phyloP scores from a whole-genome alignment of 2,329 filamentous ascomycete species.

The Aphanocladium album region DNA sequence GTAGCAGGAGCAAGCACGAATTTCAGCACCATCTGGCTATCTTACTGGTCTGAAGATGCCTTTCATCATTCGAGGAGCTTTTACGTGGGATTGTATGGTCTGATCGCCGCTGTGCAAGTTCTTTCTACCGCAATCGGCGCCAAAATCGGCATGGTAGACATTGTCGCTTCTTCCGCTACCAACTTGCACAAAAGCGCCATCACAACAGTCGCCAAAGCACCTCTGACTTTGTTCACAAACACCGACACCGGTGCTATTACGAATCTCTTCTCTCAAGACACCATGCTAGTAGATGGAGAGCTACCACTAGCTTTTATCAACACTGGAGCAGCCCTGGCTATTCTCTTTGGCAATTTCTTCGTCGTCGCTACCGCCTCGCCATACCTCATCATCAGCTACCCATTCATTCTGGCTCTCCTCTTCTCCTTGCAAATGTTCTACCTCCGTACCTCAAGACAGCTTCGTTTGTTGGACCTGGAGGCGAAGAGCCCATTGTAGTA shows the following conservation, averaged over 20 bases:
- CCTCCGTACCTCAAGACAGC: conserved; percentile 51
- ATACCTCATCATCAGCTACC: conserved; percentile 42
- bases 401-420: conserved; percentile 36
- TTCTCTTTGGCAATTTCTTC: conserved; percentile 33
- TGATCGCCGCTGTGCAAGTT: too few relatives aligned
- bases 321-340: conserved; percentile 13
- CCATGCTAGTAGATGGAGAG: background rate
- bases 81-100: too few relatives aligned
- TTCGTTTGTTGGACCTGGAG: conserved; percentile 53
- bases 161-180: too few relatives aligned
- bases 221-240: too few relatives aligned
- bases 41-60: conserved; percentile 24
- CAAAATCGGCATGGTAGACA: too few relatives aligned
- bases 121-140: too few relatives aligned
- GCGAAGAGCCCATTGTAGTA: conserved; percentile 51
- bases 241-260: too few relatives aligned
- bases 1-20: background rate
- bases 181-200: too few relatives aligned
- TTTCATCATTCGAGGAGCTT: background rate
- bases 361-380: conserved; percentile 35
- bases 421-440: conserved; percentile 50
- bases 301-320: background rate
- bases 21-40: conserved; percentile 27
- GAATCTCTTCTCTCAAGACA: too few relatives aligned
- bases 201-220: too few relatives aligned